Base-by-base conservation (phyloP, 768 basidiomycete species). In the Phaeotremella fagi region DNA sequence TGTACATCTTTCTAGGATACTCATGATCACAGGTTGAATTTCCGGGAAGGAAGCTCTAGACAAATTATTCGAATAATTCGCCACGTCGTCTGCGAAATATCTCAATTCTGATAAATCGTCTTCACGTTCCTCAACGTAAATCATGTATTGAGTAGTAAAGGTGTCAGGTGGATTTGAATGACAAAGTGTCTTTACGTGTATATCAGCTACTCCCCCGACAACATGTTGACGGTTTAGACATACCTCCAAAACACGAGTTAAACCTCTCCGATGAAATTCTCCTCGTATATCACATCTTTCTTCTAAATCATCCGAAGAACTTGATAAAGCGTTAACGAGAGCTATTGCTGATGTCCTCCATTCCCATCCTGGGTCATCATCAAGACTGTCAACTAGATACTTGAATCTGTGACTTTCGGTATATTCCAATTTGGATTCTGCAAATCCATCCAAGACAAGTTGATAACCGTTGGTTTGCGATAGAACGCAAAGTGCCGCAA, bases 51-150 rank as follows among this genome's bases (percentile, higher is more conserved):
- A n/a, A n/a, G n/a, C n/a, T n/a, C n/a, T n/a, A n/a, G n/a, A n/a
- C n/a, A n/a, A n/a, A n/a, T n/a, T n/a, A n/a, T n/a, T n/a, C n/a
- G n/a, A n/a, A n/a, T n/a, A n/a, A n/a, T n/a, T n/a, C n/a, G n/a
- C n/a, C n/a, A n/a, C 88, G 82, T 33, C 41, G 22, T 75, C n/a
- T 72, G 29, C 75, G 78, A 31, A 81, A 77, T 29, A 82, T 80
- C 58, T 90, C 84, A 33, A 83, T 45, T 91, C 87, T 66, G 87
- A 84, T 69, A 88, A 86, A 68, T 95, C 90, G 63, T 92, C 90
- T 41, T 85, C 87, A 61, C 88, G 87, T 71, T 92, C 90, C 57
- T 94, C 90, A 0, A 82, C 80, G 62, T 90, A 94, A 24, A 88
- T 79, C 57, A 85, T 82, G 4, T 91, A 75, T 63, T 92, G 90